Base-by-base conservation (phyloP, 1,284 basidiomycete genomes). In the Volvariella surrecta region DNA sequence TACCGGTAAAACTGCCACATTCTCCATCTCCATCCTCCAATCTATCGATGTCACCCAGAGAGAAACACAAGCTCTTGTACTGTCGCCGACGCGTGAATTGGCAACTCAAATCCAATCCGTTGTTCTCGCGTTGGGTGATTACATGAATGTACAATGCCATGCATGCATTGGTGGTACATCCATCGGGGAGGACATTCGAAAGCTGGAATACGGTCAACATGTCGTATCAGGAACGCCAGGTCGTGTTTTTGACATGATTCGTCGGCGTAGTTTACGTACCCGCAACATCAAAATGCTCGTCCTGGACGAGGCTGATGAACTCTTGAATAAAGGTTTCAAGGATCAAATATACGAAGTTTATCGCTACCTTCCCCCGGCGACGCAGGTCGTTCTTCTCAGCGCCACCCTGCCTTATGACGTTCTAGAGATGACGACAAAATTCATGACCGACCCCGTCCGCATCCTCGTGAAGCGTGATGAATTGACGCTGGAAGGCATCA, bases 301-400 rank as follows among this genome's bases (percentile, higher is more conserved):
- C 47, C 83, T 99, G 37, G 96, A 99, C 62, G 95, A 99, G 67
- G 92, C 94, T 37, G 96, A 99, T 62, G 95, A 99, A 59, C 71
- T 99, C 34, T 74, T 99, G 51, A 96, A 95, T 74, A 93, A 94
- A 68, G 96, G 95, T 17, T 99, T 99, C 84, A 97, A 97, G 68
- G 96, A 99, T 63, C 96, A 99, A 67, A 99, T 99, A 59, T 99
- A 99, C 71, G 95, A 99, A 65, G 89, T 99, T 43, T 99, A 97
- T 67, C 89, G 94, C 47, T 97, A 97, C 66, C 85, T 99, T 19
- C 96, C 96, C 16, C 95, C 95, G 4, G 93, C 93, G 37, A 99
- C 96, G 1, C 95, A 99, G 64, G 96, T 99, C 39, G 94, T 98
- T 24, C 77, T 98, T 24, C 78, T 99, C 49, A 95, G 90, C 52